Base-by-base conservation (phyloP, 1,284 basidiomycete genomes). In the Boletus mariae region DNA sequence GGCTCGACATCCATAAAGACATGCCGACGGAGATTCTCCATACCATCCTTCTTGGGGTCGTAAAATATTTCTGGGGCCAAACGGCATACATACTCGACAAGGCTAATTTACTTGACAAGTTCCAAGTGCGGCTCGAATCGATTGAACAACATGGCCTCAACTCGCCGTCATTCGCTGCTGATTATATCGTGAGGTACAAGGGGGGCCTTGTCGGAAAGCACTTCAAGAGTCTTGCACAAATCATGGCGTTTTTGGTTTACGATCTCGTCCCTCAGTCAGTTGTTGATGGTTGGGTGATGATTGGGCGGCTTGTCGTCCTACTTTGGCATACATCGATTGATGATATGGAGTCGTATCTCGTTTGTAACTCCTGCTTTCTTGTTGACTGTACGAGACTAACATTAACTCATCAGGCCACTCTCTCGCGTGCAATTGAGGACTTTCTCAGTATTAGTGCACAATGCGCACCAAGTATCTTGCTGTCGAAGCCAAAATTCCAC, bases 401-500 rank as follows among this genome's bases (percentile, higher is more conserved):
- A 26, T 26, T 26, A 26, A 26, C 26, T 26, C 26, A 26, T 26
- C 26, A 26, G 32, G 11, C 32, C 8, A 13, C 2, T 23, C 31
- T 17, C 13, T 40, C n/a, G 6, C 6, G 6, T 15, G 13, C 12
- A 37, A 37, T 37, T 9, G n/a, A 37, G 8, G 47, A 47, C 20
- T 47, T 47, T 25, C n/a, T 47, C 11, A 47, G 28, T 10, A 5
- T 47, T 3, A 47, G n/a, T 3, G 25, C 7, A 4, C 2, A n/a
- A 20, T 40, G 47, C 13, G 7, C 35, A 6, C 37, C 12, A 2
- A 47, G 28, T 6, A 47, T 47, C 8, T 1, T 47, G 1, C 40
- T 40, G 17, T 13, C 26, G 0, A 40, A 47, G 28, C 47, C 34
- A 1, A 47, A 47, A 5, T 47, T 47, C n/a, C 59, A 60, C n/a